Base-by-base conservation (phyloP, 257 asterid genomes). In the Forsythia viridissima region DNA sequence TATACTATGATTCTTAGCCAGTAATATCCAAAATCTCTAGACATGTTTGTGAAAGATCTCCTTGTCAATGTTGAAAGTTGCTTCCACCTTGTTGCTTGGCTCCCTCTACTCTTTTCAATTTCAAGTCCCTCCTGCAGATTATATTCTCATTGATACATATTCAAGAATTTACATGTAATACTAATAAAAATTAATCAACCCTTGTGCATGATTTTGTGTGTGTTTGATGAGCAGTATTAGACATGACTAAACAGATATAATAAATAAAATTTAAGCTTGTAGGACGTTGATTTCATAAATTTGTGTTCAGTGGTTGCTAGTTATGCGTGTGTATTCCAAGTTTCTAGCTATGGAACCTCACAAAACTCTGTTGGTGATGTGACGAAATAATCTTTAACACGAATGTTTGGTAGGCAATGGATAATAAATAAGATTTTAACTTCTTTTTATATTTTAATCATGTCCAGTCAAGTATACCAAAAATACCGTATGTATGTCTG, bases 21-120 rank as follows among this genome's bases (percentile, higher is more conserved):
- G 76, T 94, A 94, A 67, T 94, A 94, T 4, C 98, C 98, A 37
- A 93, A 90, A 79, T 94, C 99, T 75, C 99, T 79, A 0, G 84
- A 83, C 99, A 94, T 94, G 88, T 94, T 94, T 67, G 8, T 84
- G 79, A 85, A 86, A 3, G 99, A 94, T 79, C 99, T 90, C 75
- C 41, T 84, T 38, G 93, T 94, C 81, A 93, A 77, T 37, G 98
- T 85, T 10, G 80, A 74, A 34, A 94, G 82, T 82, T 94, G 99
- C 82, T 73, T 90, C 34, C 77, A 73, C 97, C 92, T 87, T 66
- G 86, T 85, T 21, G 97, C 96, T 38, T 86, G 85, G 83, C 94
- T 94, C 76, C 93, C 97, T 21, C 74, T 76, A 15, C 76, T 80
- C 80, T 80, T 86, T 70, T 82, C 86, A 6, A 55, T 52, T 40